A percentile compares a stretch with the other conserved stretches of the same genome.
These are phyloP conservation scores for Ascochyta viciae-villosae DNA, from an alignment of 2,329 filamentous ascomycete genomes.

Conservation along the genomic window DNA sequence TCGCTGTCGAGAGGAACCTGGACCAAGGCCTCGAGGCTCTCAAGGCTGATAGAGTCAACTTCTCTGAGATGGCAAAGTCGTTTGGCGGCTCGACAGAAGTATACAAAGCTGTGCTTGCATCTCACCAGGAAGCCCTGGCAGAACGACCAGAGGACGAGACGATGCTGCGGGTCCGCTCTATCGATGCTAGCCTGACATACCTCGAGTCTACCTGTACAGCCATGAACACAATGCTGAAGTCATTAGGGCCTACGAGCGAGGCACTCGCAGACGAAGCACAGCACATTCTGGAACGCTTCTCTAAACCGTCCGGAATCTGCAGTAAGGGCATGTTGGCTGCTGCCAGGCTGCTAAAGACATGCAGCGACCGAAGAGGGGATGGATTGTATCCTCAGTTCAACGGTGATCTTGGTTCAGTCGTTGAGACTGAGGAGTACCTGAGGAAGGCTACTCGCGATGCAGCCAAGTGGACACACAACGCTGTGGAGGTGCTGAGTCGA, in stretches of 20 bases:
- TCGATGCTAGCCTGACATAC: conserved; percentile 31
- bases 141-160: conserved; percentile 37
- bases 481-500: conserved; percentile 6
- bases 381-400: conserved; percentile 38
- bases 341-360: conserved; percentile 30
- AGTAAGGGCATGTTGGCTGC: conserved; percentile 28
- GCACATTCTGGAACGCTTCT: conserved; percentile 52
- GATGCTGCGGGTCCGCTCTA: conserved; percentile 27
- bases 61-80: conserved; percentile 80
- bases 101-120: conserved; percentile 25
- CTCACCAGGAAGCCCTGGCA: conserved; percentile 22
- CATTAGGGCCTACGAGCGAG: conserved; percentile 10
- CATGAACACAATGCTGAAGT: conserved; percentile 20
- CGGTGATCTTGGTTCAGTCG: conserved; percentile 27
- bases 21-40: conserved; percentile 88
- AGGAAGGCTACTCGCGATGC: conserved; percentile 22
- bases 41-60: conserved; percentile 83
- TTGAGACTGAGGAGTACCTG: conserved; percentile 30
- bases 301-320: conserved; percentile 21
- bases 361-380: conserved; percentile 32
- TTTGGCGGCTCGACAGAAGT: conserved; percentile 63
- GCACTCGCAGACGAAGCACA: conserved; percentile 11
- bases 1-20: conserved; percentile 87
- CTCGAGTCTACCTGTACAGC: conserved; percentile 30
- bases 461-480: conserved; percentile 12